Percentiles rank a stretch among this genome's conserved stretches.
These are phyloP conservation scores for Sporisorium graminicola DNA, from an alignment of 1,284 basidiomycete genomes.

Conservation along the genomic window DNA sequence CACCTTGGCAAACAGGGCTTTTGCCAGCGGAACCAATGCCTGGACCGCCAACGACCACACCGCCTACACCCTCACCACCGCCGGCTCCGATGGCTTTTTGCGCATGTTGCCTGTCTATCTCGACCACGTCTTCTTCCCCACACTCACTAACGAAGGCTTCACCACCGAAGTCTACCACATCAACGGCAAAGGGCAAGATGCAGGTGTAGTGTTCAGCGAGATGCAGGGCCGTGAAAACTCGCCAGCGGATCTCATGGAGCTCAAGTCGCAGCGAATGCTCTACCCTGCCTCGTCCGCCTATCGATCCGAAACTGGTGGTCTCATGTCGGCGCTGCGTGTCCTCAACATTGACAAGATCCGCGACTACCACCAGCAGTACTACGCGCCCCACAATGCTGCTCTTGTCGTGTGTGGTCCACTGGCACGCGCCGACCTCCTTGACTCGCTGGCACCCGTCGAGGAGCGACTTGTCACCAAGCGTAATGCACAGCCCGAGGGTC, in stretches of 20 bases:
- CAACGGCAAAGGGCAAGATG: slow-evolving; percentile 88
- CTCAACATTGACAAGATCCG: slow-evolving; percentile 88
- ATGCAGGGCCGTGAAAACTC: slow-evolving; percentile 99
- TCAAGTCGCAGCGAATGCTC: slow-evolving; percentile 75
- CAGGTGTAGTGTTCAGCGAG: slow-evolving; percentile 85
- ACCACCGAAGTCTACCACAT: slow-evolving; percentile 87
- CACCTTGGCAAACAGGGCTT: slow-evolving; percentile 94
- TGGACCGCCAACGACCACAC: slow-evolving; percentile 74
- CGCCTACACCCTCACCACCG: slow-evolving; percentile 96
- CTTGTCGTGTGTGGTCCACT: slow-evolving; percentile 85
- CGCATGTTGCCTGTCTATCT: slow-evolving; percentile 94
- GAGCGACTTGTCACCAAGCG: slow-evolving; percentile 57
- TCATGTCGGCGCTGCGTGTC: slow-evolving; percentile 90
- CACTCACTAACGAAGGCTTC: slow-evolving; percentile 89
- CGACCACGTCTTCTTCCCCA: slow-evolving; percentile 97
- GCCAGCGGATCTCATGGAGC: slow-evolving; percentile 87
- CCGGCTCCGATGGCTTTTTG: slow-evolving; percentile 94
- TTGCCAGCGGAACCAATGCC: slow-evolving; percentile 83
- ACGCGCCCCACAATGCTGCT: slow-evolving; percentile 93
- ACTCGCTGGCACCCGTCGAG: slow-evolving; percentile 74
- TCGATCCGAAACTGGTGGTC: slow-evolving; percentile 93
- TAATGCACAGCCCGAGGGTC: slow-evolving; percentile 75
- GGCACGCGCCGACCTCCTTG: slow-evolving; percentile 73
- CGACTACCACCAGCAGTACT: slow-evolving; percentile 89
- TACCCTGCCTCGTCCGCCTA: slow-evolving; percentile 89